These are phyloP conservation scores for Hyaloscypha bicolor DNA, from an alignment of 495 filamentous ascomycete species.

Conservation along the genomic window DNA sequence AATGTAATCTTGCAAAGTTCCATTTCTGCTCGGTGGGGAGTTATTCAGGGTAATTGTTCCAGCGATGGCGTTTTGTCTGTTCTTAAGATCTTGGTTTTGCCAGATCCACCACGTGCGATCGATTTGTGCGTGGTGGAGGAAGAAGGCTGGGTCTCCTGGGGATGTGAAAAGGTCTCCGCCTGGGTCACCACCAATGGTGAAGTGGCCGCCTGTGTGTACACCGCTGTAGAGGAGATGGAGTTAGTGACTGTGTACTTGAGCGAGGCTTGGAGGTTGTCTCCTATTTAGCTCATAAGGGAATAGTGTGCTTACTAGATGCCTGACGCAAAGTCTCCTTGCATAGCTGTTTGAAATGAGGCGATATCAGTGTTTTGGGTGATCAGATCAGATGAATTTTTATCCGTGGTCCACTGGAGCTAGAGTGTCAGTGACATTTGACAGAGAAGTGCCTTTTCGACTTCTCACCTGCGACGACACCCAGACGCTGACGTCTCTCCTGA, in stretches of 20 bases:
- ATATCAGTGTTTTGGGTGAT: conserved; percentile 31
- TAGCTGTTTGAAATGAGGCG: conserved; percentile 27
- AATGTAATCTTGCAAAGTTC: conserved; percentile 29
- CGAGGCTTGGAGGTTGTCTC: neutral
- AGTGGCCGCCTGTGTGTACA: conserved; percentile 43
- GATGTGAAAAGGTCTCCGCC: conserved; percentile 55
- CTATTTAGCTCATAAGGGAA: neutral
- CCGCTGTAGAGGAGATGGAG: conserved; percentile 34
- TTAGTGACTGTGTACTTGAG: neutral
- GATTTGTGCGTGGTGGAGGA: conserved; percentile 40
- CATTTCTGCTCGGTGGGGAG: conserved; percentile 40
- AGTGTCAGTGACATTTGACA: neutral
- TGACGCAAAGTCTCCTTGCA: conserved; percentile 24
- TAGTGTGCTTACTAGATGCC: conserved; percentile 36
- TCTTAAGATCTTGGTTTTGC: conserved; percentile 58
- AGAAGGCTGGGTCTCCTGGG: conserved; percentile 70
- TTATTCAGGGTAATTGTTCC: conserved; percentile 63
- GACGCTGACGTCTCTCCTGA: conserved; percentile 65
- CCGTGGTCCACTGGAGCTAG: conserved; percentile 5
- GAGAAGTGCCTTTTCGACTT: neutral
- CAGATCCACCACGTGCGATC: conserved; percentile 32
- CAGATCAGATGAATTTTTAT: conserved; percentile 28
- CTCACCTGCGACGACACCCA: conserved; percentile 26
- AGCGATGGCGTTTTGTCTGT: conserved; percentile 48
- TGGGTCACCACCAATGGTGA: conserved; percentile 31